Conservation (phyloP, 1,284 basidiomycete genomes). For the Fomitopsis betulina region DNA sequence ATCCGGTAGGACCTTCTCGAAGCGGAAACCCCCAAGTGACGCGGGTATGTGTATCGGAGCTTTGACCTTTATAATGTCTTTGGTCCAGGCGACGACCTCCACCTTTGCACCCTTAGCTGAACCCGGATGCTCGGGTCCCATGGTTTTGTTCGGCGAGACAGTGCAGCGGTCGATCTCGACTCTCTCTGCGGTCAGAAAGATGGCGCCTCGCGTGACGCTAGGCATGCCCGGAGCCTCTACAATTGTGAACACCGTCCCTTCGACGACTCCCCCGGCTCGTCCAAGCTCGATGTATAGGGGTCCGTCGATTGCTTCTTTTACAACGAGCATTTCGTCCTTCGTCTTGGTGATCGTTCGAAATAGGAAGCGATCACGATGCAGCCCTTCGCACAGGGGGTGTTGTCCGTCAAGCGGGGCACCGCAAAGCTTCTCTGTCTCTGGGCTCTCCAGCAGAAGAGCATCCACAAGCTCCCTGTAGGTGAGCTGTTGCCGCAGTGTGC, state of each 20-base stretch:
- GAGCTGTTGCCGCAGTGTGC: neutral
- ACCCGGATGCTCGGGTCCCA: no score
- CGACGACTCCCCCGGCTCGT: neutral
- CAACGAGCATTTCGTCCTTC: neutral
- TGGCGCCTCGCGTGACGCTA: no score
- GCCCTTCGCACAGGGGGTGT: neutral
- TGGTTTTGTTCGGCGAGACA: neutral
- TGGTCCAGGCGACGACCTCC: no score
- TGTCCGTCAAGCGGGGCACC: neutral
- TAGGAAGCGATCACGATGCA: neutral
- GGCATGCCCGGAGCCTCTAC: neutral
- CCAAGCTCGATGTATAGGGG: neutral
- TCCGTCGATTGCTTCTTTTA: no score
- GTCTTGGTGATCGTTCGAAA: neutral
- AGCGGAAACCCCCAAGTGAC: no score
- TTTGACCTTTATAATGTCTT: no score
- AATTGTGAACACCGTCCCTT: neutral
- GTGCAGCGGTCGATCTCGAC: neutral
- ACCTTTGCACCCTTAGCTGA: no score
- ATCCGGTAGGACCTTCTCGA: no score
- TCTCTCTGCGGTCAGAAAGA: neutral
- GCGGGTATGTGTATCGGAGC: no score
- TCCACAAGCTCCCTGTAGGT: neutral
- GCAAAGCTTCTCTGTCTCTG: neutral
- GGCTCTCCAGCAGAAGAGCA: neutral